phyloP scores from a whole-genome alignment of 106 monocot genomes.

The Platanthera guangdongensis region DNA sequence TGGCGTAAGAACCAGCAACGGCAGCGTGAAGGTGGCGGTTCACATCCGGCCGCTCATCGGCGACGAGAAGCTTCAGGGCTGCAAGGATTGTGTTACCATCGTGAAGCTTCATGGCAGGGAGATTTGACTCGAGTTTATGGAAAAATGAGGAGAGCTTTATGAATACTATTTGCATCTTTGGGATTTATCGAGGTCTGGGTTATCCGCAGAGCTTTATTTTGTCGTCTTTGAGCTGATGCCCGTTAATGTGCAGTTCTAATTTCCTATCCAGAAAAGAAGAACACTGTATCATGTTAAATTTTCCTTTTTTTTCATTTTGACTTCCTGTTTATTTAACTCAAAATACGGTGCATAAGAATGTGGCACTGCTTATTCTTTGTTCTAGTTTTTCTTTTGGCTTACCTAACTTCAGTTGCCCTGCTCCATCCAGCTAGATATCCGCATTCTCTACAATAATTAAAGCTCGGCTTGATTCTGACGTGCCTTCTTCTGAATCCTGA shows the following conservation, averaged over 20 bases:
- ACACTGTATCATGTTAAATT: neutral
- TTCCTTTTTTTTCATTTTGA: too few species aligned
- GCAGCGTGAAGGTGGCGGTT: conserved; percentile 94
- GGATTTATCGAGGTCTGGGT: neutral
- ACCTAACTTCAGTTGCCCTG: neutral
- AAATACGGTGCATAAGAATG: neutral
- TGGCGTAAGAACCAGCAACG: too few species aligned
- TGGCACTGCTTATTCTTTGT: neutral
- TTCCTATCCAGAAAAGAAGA: neutral
- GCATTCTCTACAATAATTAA: neutral
- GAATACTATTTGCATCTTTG: neutral
- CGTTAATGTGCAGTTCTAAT: neutral
- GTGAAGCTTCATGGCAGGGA: conserved; percentile 5
- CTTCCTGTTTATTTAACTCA: too few species aligned
- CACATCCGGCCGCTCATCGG: conserved; percentile 88
- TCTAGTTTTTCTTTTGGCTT: neutral
- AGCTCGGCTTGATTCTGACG: neutral
- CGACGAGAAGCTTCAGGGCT: conserved; percentile 79
- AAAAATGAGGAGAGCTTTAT: neutral
- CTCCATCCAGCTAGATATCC: neutral
- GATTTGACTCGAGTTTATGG: neutral
- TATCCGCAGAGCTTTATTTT: neutral
- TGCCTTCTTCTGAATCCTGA: neutral
- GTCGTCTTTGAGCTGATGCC: neutral
- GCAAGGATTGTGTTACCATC: conserved; percentile 83